Percentiles rank a stretch among this genome's conserved stretches.
phyloP scores from a whole-genome alignment of 2,329 filamentous ascomycete species.

The Thielaviopsis punctulata region DNA sequence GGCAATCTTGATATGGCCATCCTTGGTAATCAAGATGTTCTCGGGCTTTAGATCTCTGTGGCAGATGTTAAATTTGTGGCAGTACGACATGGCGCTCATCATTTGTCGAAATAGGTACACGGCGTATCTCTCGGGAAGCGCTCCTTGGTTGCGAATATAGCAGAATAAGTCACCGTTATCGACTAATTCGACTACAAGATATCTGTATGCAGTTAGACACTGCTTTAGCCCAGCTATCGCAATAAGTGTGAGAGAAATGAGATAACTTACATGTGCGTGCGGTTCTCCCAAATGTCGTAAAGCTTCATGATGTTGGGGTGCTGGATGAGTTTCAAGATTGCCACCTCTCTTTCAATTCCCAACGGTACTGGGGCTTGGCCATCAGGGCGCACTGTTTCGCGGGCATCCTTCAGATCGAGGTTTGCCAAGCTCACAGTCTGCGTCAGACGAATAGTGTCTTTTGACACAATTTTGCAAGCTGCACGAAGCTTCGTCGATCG shows the following conservation, averaged over 20 bases:
- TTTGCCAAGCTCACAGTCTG: conserved; percentile 75
- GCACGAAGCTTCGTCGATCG: conserved; percentile 60
- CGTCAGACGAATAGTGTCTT: conserved; percentile 59
- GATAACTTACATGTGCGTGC: conserved; percentile 76
- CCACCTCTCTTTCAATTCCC: conserved; percentile 84
- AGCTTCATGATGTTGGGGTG: conserved; percentile 89
- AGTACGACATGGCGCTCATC: conserved; percentile 79
- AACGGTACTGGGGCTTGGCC: conserved; percentile 61
- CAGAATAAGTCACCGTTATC: conserved; percentile 66
- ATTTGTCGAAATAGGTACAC: conserved; percentile 85
- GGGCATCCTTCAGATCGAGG: conserved; percentile 56
- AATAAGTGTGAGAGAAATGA: conserved; percentile 1
- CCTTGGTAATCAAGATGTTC: conserved; percentile 72
- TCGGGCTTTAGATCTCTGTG: conserved; percentile 94
- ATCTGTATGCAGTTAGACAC: conserved; percentile 34
- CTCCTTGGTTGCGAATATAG: conserved; percentile 59
- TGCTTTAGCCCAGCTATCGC: neutral
- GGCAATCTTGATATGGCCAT: conserved; percentile 74
- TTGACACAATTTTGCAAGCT: conserved; percentile 90
- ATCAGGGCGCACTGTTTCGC: conserved; percentile 33
- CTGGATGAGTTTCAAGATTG: conserved; percentile 90
- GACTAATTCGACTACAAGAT: conserved; percentile 86
- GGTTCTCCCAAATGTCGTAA: conserved; percentile 96
- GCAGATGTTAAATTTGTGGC: conserved; percentile 86
- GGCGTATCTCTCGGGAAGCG: conserved; percentile 63